Percentiles rank a stretch among this genome's conserved stretches.
phyloP scores from a whole-genome alignment of 345 rosid species.

The Citrus australasica region DNA sequence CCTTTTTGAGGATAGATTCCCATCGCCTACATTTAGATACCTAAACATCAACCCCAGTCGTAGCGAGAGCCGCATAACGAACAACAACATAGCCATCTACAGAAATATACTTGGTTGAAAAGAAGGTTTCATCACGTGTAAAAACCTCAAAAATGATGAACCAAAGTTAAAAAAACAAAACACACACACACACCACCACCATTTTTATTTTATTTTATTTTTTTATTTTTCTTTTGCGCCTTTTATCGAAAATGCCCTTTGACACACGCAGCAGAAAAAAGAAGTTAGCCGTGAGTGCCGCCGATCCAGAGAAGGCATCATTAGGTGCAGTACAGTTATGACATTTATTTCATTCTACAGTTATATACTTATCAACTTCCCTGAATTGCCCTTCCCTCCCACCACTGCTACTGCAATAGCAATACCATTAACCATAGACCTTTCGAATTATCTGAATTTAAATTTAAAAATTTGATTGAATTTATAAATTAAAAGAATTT shows the following conservation, averaged over 20 bases:
- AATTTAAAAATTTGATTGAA: neutral
- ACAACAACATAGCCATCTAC: too few relatives aligned
- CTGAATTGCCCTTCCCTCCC: neutral
- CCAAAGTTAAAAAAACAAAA: too few relatives aligned
- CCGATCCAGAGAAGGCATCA: neutral
- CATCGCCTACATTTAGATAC: neutral
- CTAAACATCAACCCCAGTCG: neutral
- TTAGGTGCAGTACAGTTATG: neutral
- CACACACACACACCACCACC: too few relatives aligned
- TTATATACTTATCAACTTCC: neutral
- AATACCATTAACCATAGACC: neutral
- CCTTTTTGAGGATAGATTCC: neutral
- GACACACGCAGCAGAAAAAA: neutral
- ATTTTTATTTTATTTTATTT: too few relatives aligned
- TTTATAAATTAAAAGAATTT: neutral
- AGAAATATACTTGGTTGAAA: neutral
- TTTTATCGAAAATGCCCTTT: neutral
- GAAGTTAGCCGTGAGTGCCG: neutral
- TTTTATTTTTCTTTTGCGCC: neutral
- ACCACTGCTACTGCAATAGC: neutral
- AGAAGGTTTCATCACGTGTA: neutral
- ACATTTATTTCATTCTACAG: neutral
- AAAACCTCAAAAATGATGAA: neutral
- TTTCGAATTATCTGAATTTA: neutral
- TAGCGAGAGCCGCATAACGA: too few relatives aligned